Percentiles rank a stretch among this genome's conserved stretches.
phyloP scores from a whole-genome alignment of 305 asterid species.

The Withania somnifera region DNA sequence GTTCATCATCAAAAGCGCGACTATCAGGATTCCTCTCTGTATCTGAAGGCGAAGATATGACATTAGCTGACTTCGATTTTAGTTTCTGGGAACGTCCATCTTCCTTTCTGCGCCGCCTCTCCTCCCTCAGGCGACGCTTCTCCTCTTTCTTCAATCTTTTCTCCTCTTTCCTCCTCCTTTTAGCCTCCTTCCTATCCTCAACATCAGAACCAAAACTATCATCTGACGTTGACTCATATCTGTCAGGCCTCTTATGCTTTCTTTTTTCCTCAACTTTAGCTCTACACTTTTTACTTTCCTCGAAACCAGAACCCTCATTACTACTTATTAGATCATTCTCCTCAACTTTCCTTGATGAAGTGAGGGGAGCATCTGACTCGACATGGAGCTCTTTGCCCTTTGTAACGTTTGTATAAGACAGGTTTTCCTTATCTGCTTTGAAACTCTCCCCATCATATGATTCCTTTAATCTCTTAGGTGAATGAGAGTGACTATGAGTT shows the following conservation, averaged over 20 bases:
- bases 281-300: slow-evolving; percentile 36
- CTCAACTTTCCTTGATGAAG: slow-evolving; percentile 34
- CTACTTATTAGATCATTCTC: slow-evolving; percentile 33
- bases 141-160: slow-evolving; percentile 61
- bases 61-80: slow-evolving; percentile 46
- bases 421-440: slow-evolving; percentile 32
- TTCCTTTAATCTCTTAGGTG: slow-evolving; percentile 31
- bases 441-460: slow-evolving; percentile 24
- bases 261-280: slow-evolving; percentile 46
- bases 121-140: slow-evolving; percentile 60
- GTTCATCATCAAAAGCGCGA: slow-evolving; percentile 40
- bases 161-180: slow-evolving; percentile 76
- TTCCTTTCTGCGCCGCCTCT: slow-evolving; percentile 54
- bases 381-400: slow-evolving; percentile 20
- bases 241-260: slow-evolving; percentile 51
- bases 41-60: slow-evolving; percentile 45
- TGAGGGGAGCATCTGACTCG: slow-evolving; percentile 20
- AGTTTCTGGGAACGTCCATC: slow-evolving; percentile 54
- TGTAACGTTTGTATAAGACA: slow-evolving; percentile 19
- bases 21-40: slow-evolving; percentile 21
- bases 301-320: slow-evolving; percentile 35
- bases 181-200: slow-evolving; percentile 72
- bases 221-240: slow-evolving; percentile 41
- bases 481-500: slow-evolving; percentile 17
- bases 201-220: slow-evolving; percentile 67